A percentile compares a stretch with the other conserved stretches of the same genome.
Evolutionary conservation across 441 rosid species (phyloP).

Genomic region (Pelargonium hybrid): DNA sequence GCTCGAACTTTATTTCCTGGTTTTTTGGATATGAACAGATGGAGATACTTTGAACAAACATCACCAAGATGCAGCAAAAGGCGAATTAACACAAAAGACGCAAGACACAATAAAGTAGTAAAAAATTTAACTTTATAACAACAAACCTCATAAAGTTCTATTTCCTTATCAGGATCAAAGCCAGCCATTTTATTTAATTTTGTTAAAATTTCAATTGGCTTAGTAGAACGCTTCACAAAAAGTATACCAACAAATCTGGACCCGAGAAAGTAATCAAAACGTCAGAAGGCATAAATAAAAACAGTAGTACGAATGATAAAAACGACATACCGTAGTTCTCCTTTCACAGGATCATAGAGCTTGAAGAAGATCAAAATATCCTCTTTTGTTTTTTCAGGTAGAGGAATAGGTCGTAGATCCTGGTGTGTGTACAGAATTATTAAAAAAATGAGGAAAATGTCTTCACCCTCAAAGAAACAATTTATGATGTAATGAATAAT

Average conservation of each 20-base stretch:
- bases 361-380: conserved; percentile 88
- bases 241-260: conserved; percentile 80
- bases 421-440: conserved; percentile 19
- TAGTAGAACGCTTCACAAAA: conserved; percentile 62
- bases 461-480: not conserved
- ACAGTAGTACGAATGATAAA: not conserved
- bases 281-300: conserved; percentile 15
- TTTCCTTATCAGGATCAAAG: conserved; percentile 69
- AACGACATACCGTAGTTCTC: conserved; percentile 58
- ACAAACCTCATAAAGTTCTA: conserved; percentile 85
- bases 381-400: conserved; percentile 61
- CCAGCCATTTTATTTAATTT: conserved; percentile 86
- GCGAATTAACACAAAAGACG: not conserved
- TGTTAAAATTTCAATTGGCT: conserved; percentile 64
- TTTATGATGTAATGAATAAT: not conserved
- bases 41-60: not conserved
- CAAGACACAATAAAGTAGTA: not conserved
- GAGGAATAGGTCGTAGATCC: conserved; percentile 65
- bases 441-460: not conserved
- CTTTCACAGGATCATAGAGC: conserved; percentile 69
- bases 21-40: conserved; percentile 11
- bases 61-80: not conserved
- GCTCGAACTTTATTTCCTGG: conserved; percentile 96
- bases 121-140: not conserved
- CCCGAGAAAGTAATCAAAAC: conserved; percentile 19